Percentiles rank a stretch among this genome's conserved stretches.
phyloP scores from a whole-genome alignment of 805 yeast genomes.

The Spathaspora girioi region DNA sequence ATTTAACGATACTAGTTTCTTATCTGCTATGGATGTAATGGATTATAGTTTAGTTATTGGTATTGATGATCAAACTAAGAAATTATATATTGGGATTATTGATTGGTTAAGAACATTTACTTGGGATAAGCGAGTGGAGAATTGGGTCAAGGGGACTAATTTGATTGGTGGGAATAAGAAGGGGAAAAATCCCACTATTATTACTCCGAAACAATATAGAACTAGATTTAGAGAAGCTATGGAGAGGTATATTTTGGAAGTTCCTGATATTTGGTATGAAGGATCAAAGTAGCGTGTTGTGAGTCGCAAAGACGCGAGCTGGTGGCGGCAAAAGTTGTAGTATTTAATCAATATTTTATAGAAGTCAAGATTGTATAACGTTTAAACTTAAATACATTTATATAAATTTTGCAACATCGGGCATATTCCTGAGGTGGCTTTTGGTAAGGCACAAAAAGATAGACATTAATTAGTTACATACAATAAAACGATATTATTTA shows the following conservation, averaged over 20 bases:
- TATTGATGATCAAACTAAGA: slow-evolving; percentile 61
- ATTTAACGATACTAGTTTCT: slow-evolving; percentile 91
- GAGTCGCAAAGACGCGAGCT: too few species aligned
- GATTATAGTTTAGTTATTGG: slow-evolving; percentile 96
- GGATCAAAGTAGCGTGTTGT: slow-evolving; percentile 14
- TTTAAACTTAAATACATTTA: too few species aligned
- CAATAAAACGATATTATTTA: too few species aligned
- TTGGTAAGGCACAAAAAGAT: too few species aligned
- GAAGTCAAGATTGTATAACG: too few species aligned
- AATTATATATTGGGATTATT: slow-evolving; percentile 87
- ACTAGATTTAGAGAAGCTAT: slow-evolving; percentile 94
- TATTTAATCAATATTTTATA: too few species aligned
- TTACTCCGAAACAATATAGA: slow-evolving; percentile 94
- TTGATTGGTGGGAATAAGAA: slow-evolving; percentile 78
- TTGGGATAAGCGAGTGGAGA: slow-evolving; percentile 97
- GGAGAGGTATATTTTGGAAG: slow-evolving; percentile 93
- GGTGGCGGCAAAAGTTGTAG: too few species aligned
- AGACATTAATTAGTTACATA: too few species aligned
- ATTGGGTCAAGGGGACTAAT: slow-evolving; percentile 93
- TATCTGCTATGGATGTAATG: slow-evolving; percentile 98
- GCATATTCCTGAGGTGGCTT: too few species aligned
- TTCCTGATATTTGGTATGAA: slow-evolving; percentile 71
- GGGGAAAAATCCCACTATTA: slow-evolving; percentile 92
- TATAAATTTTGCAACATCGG: too few species aligned
- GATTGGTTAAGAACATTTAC: slow-evolving; percentile 94